phyloP scores from a whole-genome alignment of 192 early-diverging fungal species.

The Entomortierella lignicola region DNA sequence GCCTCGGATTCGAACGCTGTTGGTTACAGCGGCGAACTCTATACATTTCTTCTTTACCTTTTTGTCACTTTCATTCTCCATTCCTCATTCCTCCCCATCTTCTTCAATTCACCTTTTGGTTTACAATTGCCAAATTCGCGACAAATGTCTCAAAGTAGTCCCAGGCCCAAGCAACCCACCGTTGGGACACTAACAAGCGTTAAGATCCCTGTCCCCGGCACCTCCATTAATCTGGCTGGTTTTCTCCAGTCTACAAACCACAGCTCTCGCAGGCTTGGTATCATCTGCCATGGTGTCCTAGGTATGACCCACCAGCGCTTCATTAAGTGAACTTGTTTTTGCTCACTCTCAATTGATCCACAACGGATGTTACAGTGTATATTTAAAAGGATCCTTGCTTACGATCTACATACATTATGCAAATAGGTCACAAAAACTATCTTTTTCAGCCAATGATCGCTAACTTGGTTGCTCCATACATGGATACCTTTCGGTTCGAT shows the following conservation, averaged over 20 bases:
- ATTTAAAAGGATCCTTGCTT: too few relatives aligned
- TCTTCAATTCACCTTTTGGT: neutral
- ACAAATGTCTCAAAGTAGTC: neutral
- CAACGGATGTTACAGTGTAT: neutral
- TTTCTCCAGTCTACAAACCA: conserved; percentile 40
- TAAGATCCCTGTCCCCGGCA: conserved; percentile 21
- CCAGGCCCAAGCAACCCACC: neutral
- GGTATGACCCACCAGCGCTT: conserved; percentile 9
- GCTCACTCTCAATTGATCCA: neutral
- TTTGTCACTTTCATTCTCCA: neutral
- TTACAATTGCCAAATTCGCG: neutral
- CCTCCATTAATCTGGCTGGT: conserved; percentile 29
- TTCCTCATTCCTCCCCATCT: neutral
- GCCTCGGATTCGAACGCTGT: neutral
- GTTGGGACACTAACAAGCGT: conserved; percentile 33
- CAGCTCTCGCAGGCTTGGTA: conserved; percentile 32
- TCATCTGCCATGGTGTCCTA: conserved; percentile 53
- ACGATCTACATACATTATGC: neutral
- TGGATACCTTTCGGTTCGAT: conserved; percentile 61
- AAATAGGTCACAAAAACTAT: conserved; percentile 54
- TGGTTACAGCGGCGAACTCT: neutral
- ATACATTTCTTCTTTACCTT: neutral
- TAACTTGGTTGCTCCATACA: conserved; percentile 37
- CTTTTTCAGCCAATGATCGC: conserved; percentile 46
- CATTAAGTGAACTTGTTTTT: neutral